phyloP scores from a whole-genome alignment of 805 yeast genomes.

The Pichia deserticola region DNA sequence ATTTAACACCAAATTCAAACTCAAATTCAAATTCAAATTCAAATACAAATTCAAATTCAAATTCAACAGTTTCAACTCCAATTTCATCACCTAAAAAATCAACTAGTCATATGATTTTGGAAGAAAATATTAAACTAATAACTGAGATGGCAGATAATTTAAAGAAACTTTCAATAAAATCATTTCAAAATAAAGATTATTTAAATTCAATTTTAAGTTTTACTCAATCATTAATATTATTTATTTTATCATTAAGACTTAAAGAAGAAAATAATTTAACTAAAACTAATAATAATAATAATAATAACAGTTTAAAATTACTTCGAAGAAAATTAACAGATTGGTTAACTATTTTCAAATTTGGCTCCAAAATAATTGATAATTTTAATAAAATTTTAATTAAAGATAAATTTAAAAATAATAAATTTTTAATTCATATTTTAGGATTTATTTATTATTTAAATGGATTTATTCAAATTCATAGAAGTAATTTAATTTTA shows the following conservation, averaged over 20 bases:
- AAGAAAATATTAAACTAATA: conserved; percentile 5
- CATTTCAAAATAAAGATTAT: conserved; percentile 8
- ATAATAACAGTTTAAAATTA: conserved; percentile 12
- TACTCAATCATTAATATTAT: conserved; percentile 20
- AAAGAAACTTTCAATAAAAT: conserved; percentile 9
- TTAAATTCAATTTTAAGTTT: conserved; percentile 16
- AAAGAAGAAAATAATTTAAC: conserved; percentile 12
- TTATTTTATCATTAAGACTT: conserved; percentile 18
- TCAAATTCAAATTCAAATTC: not conserved
- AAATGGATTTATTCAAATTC: conserved; percentile 8
- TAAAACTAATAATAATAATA: not conserved
- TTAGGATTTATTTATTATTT: conserved; percentile 10
- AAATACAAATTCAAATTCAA: not conserved
- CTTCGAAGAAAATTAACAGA: conserved; percentile 10
- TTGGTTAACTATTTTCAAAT: not conserved
- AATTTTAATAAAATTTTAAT: conserved; percentile 13
- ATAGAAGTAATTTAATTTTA: not conserved
- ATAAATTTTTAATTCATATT: not conserved
- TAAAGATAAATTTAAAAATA: not conserved
- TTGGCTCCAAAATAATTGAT: conserved; percentile 13
- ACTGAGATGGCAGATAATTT: conserved; percentile 15
- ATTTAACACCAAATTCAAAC: not conserved
- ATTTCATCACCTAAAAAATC: not conserved
- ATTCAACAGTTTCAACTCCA: not conserved
- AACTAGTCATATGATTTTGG: not conserved